These are phyloP conservation scores for Diaporthe aspalathi DNA, from an alignment of 2,329 filamentous ascomycete species.

Conservation along the genomic window DNA sequence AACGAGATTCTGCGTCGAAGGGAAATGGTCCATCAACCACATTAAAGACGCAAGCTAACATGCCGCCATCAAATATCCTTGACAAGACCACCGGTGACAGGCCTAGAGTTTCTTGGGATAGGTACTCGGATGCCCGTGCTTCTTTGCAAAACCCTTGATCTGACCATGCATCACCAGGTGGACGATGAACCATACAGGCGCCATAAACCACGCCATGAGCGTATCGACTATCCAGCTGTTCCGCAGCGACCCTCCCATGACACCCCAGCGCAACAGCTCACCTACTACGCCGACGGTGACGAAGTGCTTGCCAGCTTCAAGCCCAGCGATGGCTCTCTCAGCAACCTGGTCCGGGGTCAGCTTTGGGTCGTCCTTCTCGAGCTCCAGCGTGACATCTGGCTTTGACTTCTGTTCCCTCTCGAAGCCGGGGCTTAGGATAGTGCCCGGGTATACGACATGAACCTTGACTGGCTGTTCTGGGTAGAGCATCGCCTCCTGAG, in stretches of 20 bases:
- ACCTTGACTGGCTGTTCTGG: conserved; percentile 77
- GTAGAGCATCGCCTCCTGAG: conserved; percentile 88
- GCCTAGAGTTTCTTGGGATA: conserved; percentile 51
- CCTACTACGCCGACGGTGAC: conserved; percentile 82
- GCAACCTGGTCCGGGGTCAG: conserved; percentile 86
- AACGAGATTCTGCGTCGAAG: neutral
- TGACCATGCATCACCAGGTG: conserved; percentile 67
- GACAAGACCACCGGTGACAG: neutral
- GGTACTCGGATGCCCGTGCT: conserved; percentile 68
- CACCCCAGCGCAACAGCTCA: conserved; percentile 74
- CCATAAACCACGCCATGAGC: conserved; percentile 63
- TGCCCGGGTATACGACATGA: conserved; percentile 85
- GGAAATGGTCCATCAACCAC: neutral
- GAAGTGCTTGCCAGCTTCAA: conserved; percentile 85
- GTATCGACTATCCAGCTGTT: conserved; percentile 72
- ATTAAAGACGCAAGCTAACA: neutral
- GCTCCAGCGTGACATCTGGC: conserved; percentile 79
- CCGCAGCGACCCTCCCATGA: conserved; percentile 65
- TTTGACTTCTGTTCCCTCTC: conserved; percentile 82
- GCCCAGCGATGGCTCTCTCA: conserved; percentile 71
- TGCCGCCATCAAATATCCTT: neutral
- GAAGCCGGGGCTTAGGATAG: conserved; percentile 81
- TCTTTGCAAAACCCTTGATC: conserved; percentile 66
- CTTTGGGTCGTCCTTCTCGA: conserved; percentile 85
- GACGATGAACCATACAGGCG: conserved; percentile 69